Conservation (phyloP, 1,139 yeast genomes). For the Candida sp. region DNA sequence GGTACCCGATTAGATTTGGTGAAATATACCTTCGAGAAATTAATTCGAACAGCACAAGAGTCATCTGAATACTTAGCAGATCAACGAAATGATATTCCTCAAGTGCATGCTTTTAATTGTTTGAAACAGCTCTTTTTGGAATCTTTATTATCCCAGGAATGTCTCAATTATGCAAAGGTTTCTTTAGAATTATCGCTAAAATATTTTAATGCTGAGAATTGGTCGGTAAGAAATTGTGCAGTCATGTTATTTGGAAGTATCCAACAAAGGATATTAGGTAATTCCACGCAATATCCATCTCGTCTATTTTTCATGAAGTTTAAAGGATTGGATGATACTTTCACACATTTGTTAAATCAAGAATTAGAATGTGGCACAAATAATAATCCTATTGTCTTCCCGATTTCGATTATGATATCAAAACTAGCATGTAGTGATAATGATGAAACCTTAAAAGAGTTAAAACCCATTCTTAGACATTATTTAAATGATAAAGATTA, state of each 20-base stretch:
- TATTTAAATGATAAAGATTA: constrained; percentile 57
- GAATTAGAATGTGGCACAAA: constrained; percentile 12
- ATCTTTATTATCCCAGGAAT: constrained; percentile 51
- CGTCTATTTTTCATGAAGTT: constrained; percentile 66
- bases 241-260: constrained; percentile 88
- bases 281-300: constrained; percentile 34
- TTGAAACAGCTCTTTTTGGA: constrained; percentile 73
- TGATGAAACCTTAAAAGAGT: constrained; percentile 43
- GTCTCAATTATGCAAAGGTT: constrained; percentile 51
- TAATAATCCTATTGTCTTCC: constrained; percentile 59
- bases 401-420: constrained; percentile 70
- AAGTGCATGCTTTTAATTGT: constrained; percentile 91
- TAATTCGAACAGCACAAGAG: constrained; percentile 50
- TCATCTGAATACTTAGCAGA: constrained; percentile 46
- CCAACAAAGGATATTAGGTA: constrained; percentile 77
- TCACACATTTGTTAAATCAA: constrained; percentile 40
- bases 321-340: constrained; percentile 45
- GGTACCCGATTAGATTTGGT: constrained; percentile 25
- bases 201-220: constrained; percentile 60
- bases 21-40: constrained; percentile 44
- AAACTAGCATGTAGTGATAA: constrained; percentile 61
- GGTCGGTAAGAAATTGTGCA: constrained; percentile 92
- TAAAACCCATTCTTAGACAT: constrained; percentile 40
- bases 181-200: constrained; percentile 60
- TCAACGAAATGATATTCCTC: constrained; percentile 73